These are phyloP conservation scores for Didymella sp. DNA, from an alignment of 2,329 filamentous ascomycete species.

Conservation along the genomic window DNA sequence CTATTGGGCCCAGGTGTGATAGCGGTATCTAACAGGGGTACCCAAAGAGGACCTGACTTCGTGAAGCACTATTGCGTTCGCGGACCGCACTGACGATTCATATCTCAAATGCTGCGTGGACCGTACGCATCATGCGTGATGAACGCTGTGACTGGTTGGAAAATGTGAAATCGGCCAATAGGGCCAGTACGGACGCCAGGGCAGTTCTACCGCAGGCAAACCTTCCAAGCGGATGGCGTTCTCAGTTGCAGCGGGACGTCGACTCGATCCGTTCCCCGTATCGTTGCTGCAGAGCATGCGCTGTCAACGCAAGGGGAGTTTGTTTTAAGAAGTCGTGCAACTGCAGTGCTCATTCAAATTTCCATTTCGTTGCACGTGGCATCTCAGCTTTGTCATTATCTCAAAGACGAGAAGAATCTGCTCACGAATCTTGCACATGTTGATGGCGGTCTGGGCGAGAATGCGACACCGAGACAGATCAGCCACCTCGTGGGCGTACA, in stretches of 20 bases:
- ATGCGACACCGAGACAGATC: conserved; percentile 20
- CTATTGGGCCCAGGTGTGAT: conserved; percentile 53
- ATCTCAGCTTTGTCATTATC: conserved; percentile 2
- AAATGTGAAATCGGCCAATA: conserved; percentile 30
- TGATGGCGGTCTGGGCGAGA: conserved; percentile 21
- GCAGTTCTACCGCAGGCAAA: conserved; percentile 27
- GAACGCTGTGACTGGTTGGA: conserved; percentile 39
- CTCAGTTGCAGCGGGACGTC: conserved; percentile 44
- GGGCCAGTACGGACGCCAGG: conserved; percentile 29
- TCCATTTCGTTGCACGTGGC: conserved; percentile 4
- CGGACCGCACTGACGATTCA: conserved; percentile 33
- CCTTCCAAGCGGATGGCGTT: conserved; percentile 42
- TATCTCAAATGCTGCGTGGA: conserved; percentile 27
- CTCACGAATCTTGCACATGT: conserved; percentile 8
- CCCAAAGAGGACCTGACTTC: conserved; percentile 33
- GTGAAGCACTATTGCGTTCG: conserved; percentile 37
- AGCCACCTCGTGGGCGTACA: conserved; percentile 36
- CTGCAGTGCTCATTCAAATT: conserved; percentile 4
- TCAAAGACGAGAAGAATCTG: conserved; percentile 13
- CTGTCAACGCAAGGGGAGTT: conserved; percentile 15
- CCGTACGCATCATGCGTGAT: conserved; percentile 32
- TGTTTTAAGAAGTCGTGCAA: conserved; percentile 4
- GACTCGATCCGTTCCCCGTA: conserved; percentile 28
- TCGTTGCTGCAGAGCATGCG: conserved; percentile 10
- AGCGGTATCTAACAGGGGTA: conserved; percentile 35